Evolutionary conservation across 345 rosid genomes (phyloP), one percentile per base, ranked within the genome.

Genomic region (Bruguiera parviflora): DNA sequence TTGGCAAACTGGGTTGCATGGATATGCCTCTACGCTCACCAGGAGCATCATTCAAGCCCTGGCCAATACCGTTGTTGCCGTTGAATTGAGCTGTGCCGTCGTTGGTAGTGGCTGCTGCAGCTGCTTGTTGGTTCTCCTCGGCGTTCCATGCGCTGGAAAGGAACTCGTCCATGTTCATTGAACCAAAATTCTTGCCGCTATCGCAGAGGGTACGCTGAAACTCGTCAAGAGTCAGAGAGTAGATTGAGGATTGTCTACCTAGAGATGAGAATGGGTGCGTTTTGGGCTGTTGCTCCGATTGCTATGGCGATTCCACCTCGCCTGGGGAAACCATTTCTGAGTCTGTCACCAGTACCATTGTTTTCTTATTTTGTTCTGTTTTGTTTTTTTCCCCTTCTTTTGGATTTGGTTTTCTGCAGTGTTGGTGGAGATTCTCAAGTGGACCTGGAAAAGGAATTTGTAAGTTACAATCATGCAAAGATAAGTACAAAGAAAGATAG

Each of bases 131-230:
- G 78, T 80, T 86, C 69, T 89, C 98, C 68, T 91, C 97, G 0
- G 97, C 92, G 47, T 84, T 86, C 97, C 98, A 91, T 32, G 89
- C 88, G 77, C 91, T 88, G 73, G 85, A 82, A 11, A 94, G 95
- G 67, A 94, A 94, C 73, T 94, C 91, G 69, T 89, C 98, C 97
- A 91, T 91, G 85, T 91, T 94, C 98, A 94, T 94, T 4, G 98
- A 93, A 5, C 96, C 91, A 24, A 93, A 93, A 63, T 84, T 88
- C 90, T 85, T 93, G 71, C 97, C 92, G 59, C 84, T 79, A 77
- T 89, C 91, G 11, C 84, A 82, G 0, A 93, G 81, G 1, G 90
- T 64, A 57, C 86, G 89, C 81, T 91, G 97, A 80, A 89, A 91
- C 75, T 93, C 92, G 60, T 93, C 98, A 0, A 91, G 91, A 1